These are phyloP conservation scores for Chenopodium album DNA, from an alignment of 148 eudicot genomes.

Conservation along the genomic window DNA sequence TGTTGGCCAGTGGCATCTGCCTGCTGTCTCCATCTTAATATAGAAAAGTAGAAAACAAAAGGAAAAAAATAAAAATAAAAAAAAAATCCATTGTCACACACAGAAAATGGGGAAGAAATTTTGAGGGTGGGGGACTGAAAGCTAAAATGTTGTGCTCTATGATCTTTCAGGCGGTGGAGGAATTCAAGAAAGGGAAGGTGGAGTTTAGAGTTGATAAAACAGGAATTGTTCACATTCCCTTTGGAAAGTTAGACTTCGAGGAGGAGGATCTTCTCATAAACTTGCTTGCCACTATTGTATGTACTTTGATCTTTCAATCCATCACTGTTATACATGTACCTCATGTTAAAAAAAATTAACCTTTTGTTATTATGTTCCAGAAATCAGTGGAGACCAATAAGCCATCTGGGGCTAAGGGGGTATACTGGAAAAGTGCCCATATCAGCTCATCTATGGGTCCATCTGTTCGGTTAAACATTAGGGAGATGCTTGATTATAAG, in stretches of 20 bases:
- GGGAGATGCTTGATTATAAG: slow-evolving; percentile 82
- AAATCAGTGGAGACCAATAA: slow-evolving; percentile 89
- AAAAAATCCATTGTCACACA: not conserved
- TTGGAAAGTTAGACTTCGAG: slow-evolving; percentile 81
- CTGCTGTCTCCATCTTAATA: not conserved
- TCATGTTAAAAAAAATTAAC: not conserved
- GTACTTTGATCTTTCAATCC: slow-evolving; percentile 17
- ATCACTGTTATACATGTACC: not conserved
- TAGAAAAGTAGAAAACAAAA: too few relatives aligned
- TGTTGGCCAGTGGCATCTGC: not conserved
- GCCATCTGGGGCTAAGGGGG: slow-evolving; percentile 87
- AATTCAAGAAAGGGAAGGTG: slow-evolving; percentile 96
- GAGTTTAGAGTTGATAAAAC: slow-evolving; percentile 96
- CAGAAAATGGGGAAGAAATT: not conserved
- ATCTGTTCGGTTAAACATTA: slow-evolving; percentile 65
- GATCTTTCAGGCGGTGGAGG: slow-evolving; percentile 70
- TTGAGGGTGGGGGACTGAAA: not conserved
- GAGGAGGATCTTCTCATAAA: slow-evolving; percentile 84
- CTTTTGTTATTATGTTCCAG: slow-evolving; percentile 34
- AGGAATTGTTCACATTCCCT: slow-evolving; percentile 94
- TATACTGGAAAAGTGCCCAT: slow-evolving; percentile 96
- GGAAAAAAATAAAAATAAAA: not conserved
- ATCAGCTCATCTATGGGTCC: slow-evolving; percentile 97
- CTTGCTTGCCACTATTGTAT: slow-evolving; percentile 80
- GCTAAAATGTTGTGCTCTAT: not conserved